Evolutionary conservation across 192 early-diverging fungal genomes (phyloP), one percentile per base, ranked within the genome.

Genomic region (Backusella parvicylindrica): DNA sequence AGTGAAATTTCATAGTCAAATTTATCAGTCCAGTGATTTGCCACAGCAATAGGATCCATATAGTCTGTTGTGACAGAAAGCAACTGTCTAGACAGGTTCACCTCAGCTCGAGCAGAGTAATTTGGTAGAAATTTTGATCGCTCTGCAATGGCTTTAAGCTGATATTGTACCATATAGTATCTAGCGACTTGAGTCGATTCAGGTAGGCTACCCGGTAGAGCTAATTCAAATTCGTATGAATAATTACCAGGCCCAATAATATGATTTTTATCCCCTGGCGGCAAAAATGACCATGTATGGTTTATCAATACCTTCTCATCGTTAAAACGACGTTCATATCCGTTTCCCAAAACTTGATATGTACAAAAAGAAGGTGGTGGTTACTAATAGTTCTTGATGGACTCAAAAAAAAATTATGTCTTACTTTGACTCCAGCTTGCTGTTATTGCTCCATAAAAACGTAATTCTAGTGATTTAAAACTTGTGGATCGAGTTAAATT

Each of bases 101-200:
- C 73, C n/a, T 81, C 76, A 6, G 65, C 15, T 21, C 72, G 36
- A 2, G 81, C 37, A 0, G 70, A 35, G 12, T 84, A 69, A 69
- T 89, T 89, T 28, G 78, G 73, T 35, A 86, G 77, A 65, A 91
- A 89, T n/a, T 73, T 78, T 2, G 82, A 74, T 12, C 89, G 84
- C 72, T 89, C 89, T 3, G 86, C 79, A 8, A 77, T 50, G 0
- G 89, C 90, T 35, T 81, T 76, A 60, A 91, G 71, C 13, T 66
- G 66, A 71, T 91, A 91, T 18, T 79, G 63, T 23, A 89, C 78
- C 28, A 77, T 75, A n/a, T 85, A 84, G 60, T 82, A 47, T 5
- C 85, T 77, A 28, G 18, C 67, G 50, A 83, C 84, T n/a, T 84
- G 79, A 12, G 87, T 78, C 0, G 90, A 85, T 71, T 91, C 90